Percentiles rank a stretch among this genome's conserved stretches.
phyloP scores from a whole-genome alignment of 2,329 filamentous ascomycete genomes.

The Fonsecaea pedrosoi region DNA sequence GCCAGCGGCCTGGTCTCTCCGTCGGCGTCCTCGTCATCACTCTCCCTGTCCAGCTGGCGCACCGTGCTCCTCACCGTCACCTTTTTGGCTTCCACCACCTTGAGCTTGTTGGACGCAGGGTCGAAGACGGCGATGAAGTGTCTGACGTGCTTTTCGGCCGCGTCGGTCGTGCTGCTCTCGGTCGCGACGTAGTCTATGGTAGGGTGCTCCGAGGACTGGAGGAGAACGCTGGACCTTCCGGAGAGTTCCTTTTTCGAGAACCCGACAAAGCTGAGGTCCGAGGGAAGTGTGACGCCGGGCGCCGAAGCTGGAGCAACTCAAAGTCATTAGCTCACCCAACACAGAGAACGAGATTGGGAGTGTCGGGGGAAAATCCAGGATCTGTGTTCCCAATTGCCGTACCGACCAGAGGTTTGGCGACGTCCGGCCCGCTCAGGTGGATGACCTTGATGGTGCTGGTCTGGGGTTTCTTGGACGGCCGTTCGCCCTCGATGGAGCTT shows the following conservation, averaged over 20 bases:
- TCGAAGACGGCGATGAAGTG: slow-evolving; percentile 69
- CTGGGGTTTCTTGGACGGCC: slow-evolving; percentile 37
- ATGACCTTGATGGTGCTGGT: slow-evolving; percentile 34
- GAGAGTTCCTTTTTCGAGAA: slow-evolving; percentile 32
- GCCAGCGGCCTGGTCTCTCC: slow-evolving; percentile 37
- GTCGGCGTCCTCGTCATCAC: slow-evolving; percentile 36
- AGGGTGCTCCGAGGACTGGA: slow-evolving; percentile 67
- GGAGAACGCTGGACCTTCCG: slow-evolving; percentile 57
- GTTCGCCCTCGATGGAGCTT: slow-evolving; percentile 15
- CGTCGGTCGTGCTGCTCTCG: slow-evolving; percentile 52
- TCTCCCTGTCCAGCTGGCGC: slow-evolving; percentile 42
- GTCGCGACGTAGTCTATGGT: slow-evolving; percentile 66
- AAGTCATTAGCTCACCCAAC: slow-evolving; percentile 14
- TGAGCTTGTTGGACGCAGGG: slow-evolving; percentile 58
- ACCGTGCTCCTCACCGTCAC: slow-evolving; percentile 61
- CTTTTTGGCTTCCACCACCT: slow-evolving; percentile 62
- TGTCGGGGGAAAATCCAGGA: too few relatives aligned
- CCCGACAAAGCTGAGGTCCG: slow-evolving; percentile 32
- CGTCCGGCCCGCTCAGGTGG: slow-evolving; percentile 31
- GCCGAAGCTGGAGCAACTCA: slow-evolving; percentile 37
- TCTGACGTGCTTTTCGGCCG: slow-evolving; percentile 59
- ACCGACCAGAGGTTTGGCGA: slow-evolving; percentile 39
- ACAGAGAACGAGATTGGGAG: neutral
- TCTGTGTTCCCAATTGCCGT: slow-evolving; percentile 12
- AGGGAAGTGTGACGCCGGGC: slow-evolving; percentile 40